Evolutionary conservation across 805 yeast species (phyloP).

Genomic region (Myxozyma monticola): DNA sequence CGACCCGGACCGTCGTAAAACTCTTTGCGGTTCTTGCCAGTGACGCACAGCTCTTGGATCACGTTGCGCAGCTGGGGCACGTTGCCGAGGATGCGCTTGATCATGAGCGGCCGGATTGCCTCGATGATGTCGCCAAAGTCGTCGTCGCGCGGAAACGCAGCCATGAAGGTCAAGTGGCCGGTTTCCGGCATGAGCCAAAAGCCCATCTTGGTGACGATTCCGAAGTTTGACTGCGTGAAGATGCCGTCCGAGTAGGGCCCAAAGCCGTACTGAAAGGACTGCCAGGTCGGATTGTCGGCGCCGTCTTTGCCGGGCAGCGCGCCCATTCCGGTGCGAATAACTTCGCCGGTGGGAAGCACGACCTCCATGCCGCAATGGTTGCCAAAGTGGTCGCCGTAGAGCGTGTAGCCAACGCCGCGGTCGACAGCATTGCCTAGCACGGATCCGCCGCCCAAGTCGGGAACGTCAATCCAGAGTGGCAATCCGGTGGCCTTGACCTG

Average conservation of each 20-base stretch:
- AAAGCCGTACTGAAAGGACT: slow-evolving; percentile 8
- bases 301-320: slow-evolving; percentile 12
- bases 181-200: slow-evolving; percentile 12
- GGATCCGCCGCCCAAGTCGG: slow-evolving; percentile 11
- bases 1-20: slow-evolving; percentile 2
- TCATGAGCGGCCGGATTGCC: slow-evolving; percentile 1
- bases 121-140: slow-evolving; percentile 6
- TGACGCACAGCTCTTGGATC: slow-evolving; percentile 9
- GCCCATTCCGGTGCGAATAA: slow-evolving; percentile 11
- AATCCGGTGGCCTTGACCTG: slow-evolving; percentile 3
- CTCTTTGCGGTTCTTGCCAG: neutral
- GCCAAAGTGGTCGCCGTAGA: slow-evolving; percentile 10
- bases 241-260: slow-evolving; percentile 12
- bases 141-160: slow-evolving; percentile 6
- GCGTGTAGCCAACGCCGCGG: slow-evolving; percentile 12
- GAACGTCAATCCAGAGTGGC: slow-evolving; percentile 8
- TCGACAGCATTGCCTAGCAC: slow-evolving; percentile 6
- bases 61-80: slow-evolving; percentile 9
- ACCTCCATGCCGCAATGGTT: slow-evolving; percentile 13
- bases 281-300: slow-evolving; percentile 12
- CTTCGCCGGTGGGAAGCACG: slow-evolving; percentile 9
- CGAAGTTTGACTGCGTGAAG: slow-evolving; percentile 9
- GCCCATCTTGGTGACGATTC: slow-evolving; percentile 12
- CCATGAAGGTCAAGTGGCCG: slow-evolving; percentile 7
- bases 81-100: slow-evolving; percentile 1